Evolutionary conservation across 768 basidiomycete genomes (phyloP), one percentile per base, ranked within the genome.

Genomic region (Mrakia frigida): DNA sequence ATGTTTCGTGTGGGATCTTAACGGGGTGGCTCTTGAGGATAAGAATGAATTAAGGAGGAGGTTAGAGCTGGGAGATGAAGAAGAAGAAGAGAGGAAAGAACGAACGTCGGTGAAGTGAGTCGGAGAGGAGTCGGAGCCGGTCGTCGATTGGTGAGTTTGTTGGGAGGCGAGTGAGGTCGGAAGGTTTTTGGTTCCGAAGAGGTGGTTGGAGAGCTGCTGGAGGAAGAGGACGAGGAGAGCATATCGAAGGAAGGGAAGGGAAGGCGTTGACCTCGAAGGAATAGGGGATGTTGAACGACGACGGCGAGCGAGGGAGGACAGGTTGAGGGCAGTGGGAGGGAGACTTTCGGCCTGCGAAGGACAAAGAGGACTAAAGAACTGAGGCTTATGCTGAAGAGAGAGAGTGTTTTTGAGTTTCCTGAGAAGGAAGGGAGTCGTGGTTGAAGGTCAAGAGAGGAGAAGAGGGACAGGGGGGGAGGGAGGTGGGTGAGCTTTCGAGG

Each of bases 81-180:
- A 6, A 43, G 37, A 39, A 23, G 35, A 37, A 41, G 65, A 37
- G 35, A 13, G 18, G 63, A 37, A 35, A 7, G 35, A 21, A 68
- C 65, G 39, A 35, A 68, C 65, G 65, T 68, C 65, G 65, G 65
- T 21, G 65, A 68, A 37, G 65, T 68, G 18, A 68, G 65, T 2
- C 65, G 6, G 0, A 68, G 39, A 37, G 65, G 65, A 37, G 65
- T 68, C 65, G 65, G 65, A 2, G 65, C 65, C 11, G 65, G 65
- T 25, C 65, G 65, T 18, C 65, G 6, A 39, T 68, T 68, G 65
- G 39, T 43, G 1, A 68, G 65, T 21, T 67, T 65, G 33, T 67
- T 65, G 33, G 63, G 33, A 21, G 63, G 4, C 5, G 31, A 52
- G 50, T 52, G 25, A 13, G 65, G 65, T 11, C 3, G 65, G 37